Evolutionary conservation across 1,284 basidiomycete genomes (phyloP), one percentile per base, ranked within the genome.

Genomic region (Coriolopsis trogii): DNA sequence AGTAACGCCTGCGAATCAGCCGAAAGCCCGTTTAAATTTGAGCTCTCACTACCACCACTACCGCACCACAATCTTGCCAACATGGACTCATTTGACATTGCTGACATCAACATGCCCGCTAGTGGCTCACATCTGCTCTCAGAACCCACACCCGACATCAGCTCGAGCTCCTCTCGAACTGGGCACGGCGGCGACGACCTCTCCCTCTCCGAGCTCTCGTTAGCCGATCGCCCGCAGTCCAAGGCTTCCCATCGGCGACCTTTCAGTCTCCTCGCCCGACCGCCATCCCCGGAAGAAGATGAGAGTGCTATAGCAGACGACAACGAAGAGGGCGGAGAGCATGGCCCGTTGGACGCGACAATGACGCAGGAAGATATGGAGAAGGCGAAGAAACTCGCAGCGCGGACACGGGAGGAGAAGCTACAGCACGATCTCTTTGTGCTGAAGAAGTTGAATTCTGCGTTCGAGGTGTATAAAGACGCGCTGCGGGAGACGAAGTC

Each of bases 371-470:
- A 66, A 31, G 61, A 64, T 20, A 33, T 55, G 3, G 67, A 67
- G 62, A 67, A 63, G 45, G 63, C 61, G 43, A 43, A 56, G 49
- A 52, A 61, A 24, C 53, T 67, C 4, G 68, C 70, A 5, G 72
- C 71, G n/a, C 79, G 73, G 61, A 63, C 73, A 42, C 77, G 82
- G 30, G 87, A 91, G 63, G 88, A 90, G 55, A 87, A 84, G 63
- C 68, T 91, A 33, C 82, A 84, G 55, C 81, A 79, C 59, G 89
- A 91, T 66, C 62, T 88, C 15, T 83, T 85, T 64, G 77, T 88
- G 43, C 70, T 91, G 58, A 81, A 74, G 64, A 89, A 88, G 64
- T 67, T 91, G 20, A 91, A 91, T 61, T 66, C 78, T 12, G 77
- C 85, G 1, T 86, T 91, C 58, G 77, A 82, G 9, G 62, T 76